Conservation (phyloP, 176 grass and related monocot genomes). For the Avena insularis region DNA sequence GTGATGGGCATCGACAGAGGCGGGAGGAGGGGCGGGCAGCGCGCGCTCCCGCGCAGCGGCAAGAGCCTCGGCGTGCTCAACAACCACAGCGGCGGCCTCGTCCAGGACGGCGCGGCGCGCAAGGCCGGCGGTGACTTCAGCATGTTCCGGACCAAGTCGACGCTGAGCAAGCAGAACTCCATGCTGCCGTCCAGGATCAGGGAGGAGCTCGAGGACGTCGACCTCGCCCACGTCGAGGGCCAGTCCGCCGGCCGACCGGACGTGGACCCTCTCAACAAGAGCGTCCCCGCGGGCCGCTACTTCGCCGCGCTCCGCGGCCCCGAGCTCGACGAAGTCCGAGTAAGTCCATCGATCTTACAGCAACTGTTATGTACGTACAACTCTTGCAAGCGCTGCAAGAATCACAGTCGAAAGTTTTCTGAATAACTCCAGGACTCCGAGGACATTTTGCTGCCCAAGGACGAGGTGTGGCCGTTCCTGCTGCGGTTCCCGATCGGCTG, state of each 20-base stretch:
- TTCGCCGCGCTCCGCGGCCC: conserved; percentile 95
- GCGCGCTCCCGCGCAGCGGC: conserved; percentile 71
- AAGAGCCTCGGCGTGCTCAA: conserved; percentile 74
- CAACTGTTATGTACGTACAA: neutral
- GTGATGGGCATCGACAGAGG: conserved; percentile 73
- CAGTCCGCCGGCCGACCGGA: conserved; percentile 26
- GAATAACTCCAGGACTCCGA: conserved; percentile 67
- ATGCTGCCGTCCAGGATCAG: conserved; percentile 62
- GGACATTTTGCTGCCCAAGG: conserved; percentile 88
- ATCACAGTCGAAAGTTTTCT: neutral
- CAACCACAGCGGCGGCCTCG: conserved; percentile 39
- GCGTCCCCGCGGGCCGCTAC: conserved; percentile 89
- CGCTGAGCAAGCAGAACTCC: conserved; percentile 81
- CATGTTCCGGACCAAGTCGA: conserved; percentile 96
- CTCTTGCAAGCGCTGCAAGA: neutral
- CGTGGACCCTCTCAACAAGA: conserved; percentile 79
- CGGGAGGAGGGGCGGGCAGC: conserved; percentile 40
- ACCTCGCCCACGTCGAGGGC: conserved; percentile 55
- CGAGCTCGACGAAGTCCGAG: conserved; percentile 97
- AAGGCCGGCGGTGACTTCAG: conserved; percentile 84
- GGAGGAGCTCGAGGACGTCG: conserved; percentile 62
- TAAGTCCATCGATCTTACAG: conserved; percentile 36
- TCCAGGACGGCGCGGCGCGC: conserved; percentile 35
- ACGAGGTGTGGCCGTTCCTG: conserved; percentile 97
- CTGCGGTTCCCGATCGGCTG: conserved; percentile 93